phyloP scores from a whole-genome alignment of 148 eudicot species.

The Rhododendron mucronatum region DNA sequence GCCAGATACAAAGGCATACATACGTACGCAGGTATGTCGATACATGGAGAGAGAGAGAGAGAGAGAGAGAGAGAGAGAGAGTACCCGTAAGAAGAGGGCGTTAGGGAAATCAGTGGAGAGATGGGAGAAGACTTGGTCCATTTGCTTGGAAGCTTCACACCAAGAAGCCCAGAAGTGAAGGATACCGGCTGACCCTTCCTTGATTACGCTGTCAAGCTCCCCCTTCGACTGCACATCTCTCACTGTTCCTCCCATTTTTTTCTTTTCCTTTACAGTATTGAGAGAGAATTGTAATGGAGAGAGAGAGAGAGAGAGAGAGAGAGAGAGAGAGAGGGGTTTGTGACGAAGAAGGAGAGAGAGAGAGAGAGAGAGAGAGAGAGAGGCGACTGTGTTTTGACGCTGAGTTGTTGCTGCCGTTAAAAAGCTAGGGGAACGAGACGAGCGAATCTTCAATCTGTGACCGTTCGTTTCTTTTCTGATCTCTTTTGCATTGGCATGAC shows the following conservation, averaged over 20 bases:
- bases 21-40: no score
- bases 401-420: background rate
- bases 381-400: slow-evolving; percentile 4
- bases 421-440: background rate
- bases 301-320: background rate
- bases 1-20: background rate
- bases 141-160: slow-evolving; percentile 96
- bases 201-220: slow-evolving; percentile 51
- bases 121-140: slow-evolving; percentile 96
- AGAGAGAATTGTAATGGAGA: background rate
- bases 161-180: slow-evolving; percentile 94
- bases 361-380: background rate
- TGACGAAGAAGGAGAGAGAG: background rate
- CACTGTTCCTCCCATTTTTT: slow-evolving; percentile 46
- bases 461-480: background rate
- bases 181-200: slow-evolving; percentile 45
- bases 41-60: background rate
- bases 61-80: background rate
- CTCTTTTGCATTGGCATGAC: background rate
- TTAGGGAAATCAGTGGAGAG: slow-evolving; percentile 92
- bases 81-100: slow-evolving; percentile 70
- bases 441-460: background rate
- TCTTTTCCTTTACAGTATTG: background rate
- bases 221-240: slow-evolving; percentile 66
- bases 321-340: no score